Conservation (phyloP, 2,329 filamentous ascomycete genomes). For the Alternaria conjuncta region DNA sequence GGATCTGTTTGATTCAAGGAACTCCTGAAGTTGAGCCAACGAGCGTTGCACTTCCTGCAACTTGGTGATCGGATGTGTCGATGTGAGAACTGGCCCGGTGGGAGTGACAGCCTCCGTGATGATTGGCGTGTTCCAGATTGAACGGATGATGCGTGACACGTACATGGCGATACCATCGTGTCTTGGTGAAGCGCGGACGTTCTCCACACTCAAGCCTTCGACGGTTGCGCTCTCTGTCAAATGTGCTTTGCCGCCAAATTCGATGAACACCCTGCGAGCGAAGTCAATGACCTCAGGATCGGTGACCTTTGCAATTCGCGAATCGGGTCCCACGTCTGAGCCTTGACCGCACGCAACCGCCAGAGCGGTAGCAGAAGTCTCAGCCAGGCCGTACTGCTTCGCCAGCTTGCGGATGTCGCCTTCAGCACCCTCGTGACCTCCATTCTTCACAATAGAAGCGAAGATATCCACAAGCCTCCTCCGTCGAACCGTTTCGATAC, state of each 20-base stretch:
- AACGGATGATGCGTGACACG: slow-evolving; percentile 83
- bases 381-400: slow-evolving; percentile 82
- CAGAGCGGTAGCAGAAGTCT: slow-evolving; percentile 87
- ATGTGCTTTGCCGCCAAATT: slow-evolving; percentile 86
- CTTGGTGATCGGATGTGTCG: slow-evolving; percentile 71
- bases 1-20: slow-evolving; percentile 84
- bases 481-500: slow-evolving; percentile 84
- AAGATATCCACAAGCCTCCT: slow-evolving; percentile 91
- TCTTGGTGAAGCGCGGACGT: slow-evolving; percentile 84
- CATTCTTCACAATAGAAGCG: slow-evolving; percentile 77
- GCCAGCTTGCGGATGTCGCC: slow-evolving; percentile 84
- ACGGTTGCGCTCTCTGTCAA: slow-evolving; percentile 78
- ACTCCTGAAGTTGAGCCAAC: slow-evolving; percentile 77
- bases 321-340: slow-evolving; percentile 75
- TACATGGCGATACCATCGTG: slow-evolving; percentile 90
- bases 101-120: slow-evolving; percentile 63
- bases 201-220: slow-evolving; percentile 71
- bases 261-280: slow-evolving; percentile 86
- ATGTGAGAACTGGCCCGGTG: slow-evolving; percentile 68
- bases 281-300: slow-evolving; percentile 87
- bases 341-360: slow-evolving; percentile 96
- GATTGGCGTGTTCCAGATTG: slow-evolving; percentile 83
- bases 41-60: slow-evolving; percentile 80
- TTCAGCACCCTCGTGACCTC: slow-evolving; percentile 80
- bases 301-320: slow-evolving; percentile 71